These are phyloP conservation scores for Pseudocercospora fuligena DNA, from an alignment of 2,329 filamentous ascomycete genomes.

Conservation along the genomic window DNA sequence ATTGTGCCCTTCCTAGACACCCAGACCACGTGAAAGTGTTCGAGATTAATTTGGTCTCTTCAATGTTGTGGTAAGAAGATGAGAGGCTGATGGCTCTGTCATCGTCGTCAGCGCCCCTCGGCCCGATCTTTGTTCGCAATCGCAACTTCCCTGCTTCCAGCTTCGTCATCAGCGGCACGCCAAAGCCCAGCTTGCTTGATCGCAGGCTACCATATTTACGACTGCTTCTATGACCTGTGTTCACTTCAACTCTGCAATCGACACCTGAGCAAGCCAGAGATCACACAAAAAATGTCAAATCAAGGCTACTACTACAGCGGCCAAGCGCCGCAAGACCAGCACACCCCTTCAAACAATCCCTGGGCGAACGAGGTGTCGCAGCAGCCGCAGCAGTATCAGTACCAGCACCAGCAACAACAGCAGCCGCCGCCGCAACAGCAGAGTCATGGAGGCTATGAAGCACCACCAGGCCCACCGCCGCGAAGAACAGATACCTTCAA, in stretches of 20 bases:
- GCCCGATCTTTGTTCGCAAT: not conserved
- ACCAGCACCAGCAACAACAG: constrained; percentile 14
- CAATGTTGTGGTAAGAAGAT: no score
- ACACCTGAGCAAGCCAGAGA: not conserved
- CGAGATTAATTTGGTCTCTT: no score
- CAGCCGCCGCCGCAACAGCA: constrained; percentile 7
- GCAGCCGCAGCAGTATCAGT: constrained; percentile 17
- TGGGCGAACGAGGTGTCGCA: constrained; percentile 26
- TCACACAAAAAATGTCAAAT: constrained; percentile 11
- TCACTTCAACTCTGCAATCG: not conserved
- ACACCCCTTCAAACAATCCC: constrained; percentile 24
- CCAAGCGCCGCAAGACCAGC: constrained; percentile 17
- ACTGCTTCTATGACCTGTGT: not conserved
- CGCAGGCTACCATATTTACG: not conserved
- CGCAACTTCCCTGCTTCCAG: not conserved
- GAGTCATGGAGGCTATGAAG: constrained; percentile 10
- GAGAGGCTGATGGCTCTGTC: not conserved
- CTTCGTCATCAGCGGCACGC: constrained; percentile 6
- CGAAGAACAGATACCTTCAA: constrained; percentile 35
- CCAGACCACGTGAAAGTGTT: not conserved
- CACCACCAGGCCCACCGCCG: constrained; percentile 27
- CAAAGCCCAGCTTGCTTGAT: not conserved
- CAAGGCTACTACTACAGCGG: constrained; percentile 25
- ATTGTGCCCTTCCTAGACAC: not conserved
- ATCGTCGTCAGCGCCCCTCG: not conserved